These are phyloP conservation scores for Begonia peltatifolia DNA, from an alignment of 306 rosid species.

Conservation along the genomic window DNA sequence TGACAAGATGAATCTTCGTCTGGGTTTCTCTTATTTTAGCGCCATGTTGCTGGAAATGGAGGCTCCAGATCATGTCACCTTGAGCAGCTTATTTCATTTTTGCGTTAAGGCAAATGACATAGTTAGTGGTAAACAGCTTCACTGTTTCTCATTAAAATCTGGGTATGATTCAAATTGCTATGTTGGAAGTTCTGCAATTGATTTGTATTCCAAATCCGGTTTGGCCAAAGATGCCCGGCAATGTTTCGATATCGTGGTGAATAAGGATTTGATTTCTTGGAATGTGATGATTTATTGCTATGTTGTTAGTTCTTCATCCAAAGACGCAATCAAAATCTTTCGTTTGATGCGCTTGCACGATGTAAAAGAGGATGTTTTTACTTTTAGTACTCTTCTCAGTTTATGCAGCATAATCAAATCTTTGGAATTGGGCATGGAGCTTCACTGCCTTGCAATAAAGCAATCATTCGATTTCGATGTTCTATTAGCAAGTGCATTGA, in stretches of 20 bases:
- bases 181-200: slow-evolving; percentile 44
- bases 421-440: slow-evolving; percentile 34
- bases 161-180: slow-evolving; percentile 50
- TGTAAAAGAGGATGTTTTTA: slow-evolving; percentile 45
- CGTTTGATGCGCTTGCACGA: slow-evolving; percentile 32
- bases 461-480: slow-evolving; percentile 49
- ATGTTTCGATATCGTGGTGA: slow-evolving; percentile 24
- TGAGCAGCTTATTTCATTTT: slow-evolving; percentile 34
- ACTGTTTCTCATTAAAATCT: slow-evolving; percentile 34
- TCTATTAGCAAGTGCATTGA: slow-evolving; percentile 45
- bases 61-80: slow-evolving; percentile 41
- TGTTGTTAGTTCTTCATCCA: slow-evolving; percentile 25
- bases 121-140: slow-evolving; percentile 46
- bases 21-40: slow-evolving; percentile 30
- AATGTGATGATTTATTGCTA: slow-evolving; percentile 69
- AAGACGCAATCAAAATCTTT: slow-evolving; percentile 31
- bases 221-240: slow-evolving; percentile 35
- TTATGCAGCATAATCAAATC: slow-evolving; percentile 18
- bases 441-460: slow-evolving; percentile 31
- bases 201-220: slow-evolving; percentile 46
- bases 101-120: slow-evolving; percentile 30
- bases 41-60: slow-evolving; percentile 43
- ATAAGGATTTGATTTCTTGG: slow-evolving; percentile 57
- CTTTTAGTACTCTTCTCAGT: slow-evolving; percentile 46
- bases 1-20: slow-evolving; percentile 5